These are phyloP conservation scores for Rhizodiscina lignyota DNA, from an alignment of 495 filamentous ascomycete species.

Conservation along the genomic window DNA sequence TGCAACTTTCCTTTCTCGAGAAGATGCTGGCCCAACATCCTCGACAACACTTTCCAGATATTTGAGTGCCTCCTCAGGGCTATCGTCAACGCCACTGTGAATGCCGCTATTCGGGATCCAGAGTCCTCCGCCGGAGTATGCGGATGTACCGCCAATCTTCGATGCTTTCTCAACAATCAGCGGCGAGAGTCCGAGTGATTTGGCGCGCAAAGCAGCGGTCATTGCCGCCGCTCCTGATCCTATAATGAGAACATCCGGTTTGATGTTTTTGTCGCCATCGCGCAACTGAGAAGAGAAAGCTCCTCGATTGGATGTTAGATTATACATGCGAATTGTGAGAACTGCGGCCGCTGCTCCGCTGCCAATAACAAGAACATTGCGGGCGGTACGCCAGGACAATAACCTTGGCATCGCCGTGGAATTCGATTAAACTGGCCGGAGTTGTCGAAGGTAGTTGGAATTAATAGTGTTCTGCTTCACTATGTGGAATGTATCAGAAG, in stretches of 20 bases:
- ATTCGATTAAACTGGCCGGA: too few species aligned
- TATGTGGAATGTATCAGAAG: too few species aligned
- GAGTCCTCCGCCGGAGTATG: conserved; percentile 12
- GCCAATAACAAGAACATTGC: too few species aligned
- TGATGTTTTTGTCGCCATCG: background rate
- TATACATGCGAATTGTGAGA: too few species aligned
- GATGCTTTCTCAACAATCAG: conserved; percentile 16
- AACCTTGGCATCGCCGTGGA: too few species aligned
- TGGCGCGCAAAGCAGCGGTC: conserved; percentile 11
- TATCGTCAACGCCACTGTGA: conserved; percentile 6
- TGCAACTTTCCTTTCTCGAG: conserved; percentile 3
- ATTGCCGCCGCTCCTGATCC: conserved; percentile 14
- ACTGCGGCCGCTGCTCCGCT: too few species aligned
- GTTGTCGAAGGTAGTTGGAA: too few species aligned
- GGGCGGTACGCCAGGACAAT: too few species aligned
- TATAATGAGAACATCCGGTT: conserved; percentile 12
- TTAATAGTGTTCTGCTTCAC: too few species aligned
- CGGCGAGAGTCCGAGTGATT: conserved; percentile 5
- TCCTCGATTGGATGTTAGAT: too few species aligned
- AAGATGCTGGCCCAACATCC: conserved; percentile 8
- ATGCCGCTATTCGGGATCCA: conserved; percentile 13
- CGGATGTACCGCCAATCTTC: conserved; percentile 11
- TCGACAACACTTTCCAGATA: conserved; percentile 9
- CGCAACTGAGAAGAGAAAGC: too few species aligned
- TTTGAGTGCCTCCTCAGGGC: conserved; percentile 4